Base-by-base conservation (phyloP, 768 basidiomycete species). In the Mycena crocata region DNA sequence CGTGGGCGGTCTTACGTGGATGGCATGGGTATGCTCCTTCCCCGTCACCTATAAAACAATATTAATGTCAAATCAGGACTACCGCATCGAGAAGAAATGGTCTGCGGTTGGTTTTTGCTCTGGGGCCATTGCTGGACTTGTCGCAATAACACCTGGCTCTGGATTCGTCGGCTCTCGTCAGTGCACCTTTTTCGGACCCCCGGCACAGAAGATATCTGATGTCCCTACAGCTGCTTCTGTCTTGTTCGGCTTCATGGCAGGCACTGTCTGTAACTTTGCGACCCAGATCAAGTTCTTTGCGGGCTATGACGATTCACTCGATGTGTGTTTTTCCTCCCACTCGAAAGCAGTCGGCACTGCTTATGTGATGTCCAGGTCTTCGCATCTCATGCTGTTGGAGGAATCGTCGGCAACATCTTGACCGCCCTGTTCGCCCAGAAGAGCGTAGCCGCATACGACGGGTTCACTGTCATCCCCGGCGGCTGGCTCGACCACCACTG, bases 21-120 rank as follows among this genome's bases (percentile, higher is more conserved):
- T 96, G 94, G 78, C 95, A 46, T 93, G 89, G 93, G 90, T 90
- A 74, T 7, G 83, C 72, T 9, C 37, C 30, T 45, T n/a, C 7
- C 37, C 9, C 5, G 28, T 4, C 17, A 3, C 31, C 6, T 23
- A 42, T 50, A 2, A 30, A 28, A 23, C 39, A 19, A 1, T 23
- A 58, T 26, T 57, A 19, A 37, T 42, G 21, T 21, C 26, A 2
- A 49, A 44, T 34, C n/a, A 90, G 86, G 97, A 99, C 83, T 98
- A 89, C 79, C 90, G 97, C 60, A 86, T 98, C 49, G 97, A 98
- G 79, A 87, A 86, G 76, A 97, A 98, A 76, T 98, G 95, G 96
- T 90, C 89, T 55, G 92, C 89, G 1, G 94, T 98, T 66, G 95
- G 96, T 9, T 97, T 97, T 81, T 99, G 97, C 80, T 95, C 96